Conservation (phyloP, 1,284 basidiomycete species). For the Cryptococcus sp. region DNA sequence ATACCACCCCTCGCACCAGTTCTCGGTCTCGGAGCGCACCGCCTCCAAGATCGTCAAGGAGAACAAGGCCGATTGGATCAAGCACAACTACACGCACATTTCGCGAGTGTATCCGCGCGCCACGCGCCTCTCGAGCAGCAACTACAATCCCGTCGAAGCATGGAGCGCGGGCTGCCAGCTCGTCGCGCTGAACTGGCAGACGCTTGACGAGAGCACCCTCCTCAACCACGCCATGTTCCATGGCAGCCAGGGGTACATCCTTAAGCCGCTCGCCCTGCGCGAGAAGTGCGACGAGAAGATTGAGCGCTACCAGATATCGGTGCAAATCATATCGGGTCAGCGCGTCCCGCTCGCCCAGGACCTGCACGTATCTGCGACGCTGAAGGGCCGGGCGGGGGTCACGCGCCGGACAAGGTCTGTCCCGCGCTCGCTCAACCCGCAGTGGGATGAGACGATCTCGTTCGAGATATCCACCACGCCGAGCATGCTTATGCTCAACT, state of each 20-base stretch:
- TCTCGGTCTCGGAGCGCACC: constrained; percentile 87
- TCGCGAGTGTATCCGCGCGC: constrained; percentile 89
- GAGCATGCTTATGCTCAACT: constrained; percentile 71
- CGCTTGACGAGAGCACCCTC: constrained; percentile 79
- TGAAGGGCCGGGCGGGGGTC: constrained; percentile 13
- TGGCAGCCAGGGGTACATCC: constrained; percentile 78
- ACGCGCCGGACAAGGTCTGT: constrained; percentile 52
- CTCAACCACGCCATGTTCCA: constrained; percentile 97
- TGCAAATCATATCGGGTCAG: constrained; percentile 83
- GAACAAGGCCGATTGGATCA: constrained; percentile 70
- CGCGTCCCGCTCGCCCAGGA: constrained; percentile 78
- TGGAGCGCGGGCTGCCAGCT: constrained; percentile 90
- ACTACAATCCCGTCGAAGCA: constrained; percentile 83
- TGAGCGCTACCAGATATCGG: constrained; percentile 49
- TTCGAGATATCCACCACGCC: constrained; percentile 71
- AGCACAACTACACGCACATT: constrained; percentile 82
- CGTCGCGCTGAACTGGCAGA: constrained; percentile 99
- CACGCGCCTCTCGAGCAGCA: constrained; percentile 73
- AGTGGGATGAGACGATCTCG: constrained; percentile 71
- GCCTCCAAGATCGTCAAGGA: constrained; percentile 55
- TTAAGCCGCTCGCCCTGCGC: constrained; percentile 80
- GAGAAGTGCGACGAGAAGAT: constrained; percentile 62
- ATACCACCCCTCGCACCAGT: constrained; percentile 85
- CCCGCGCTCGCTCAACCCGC: constrained; percentile 63
- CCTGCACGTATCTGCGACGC: constrained; percentile 45